These are phyloP conservation scores for Aspergillus ustus DNA, from an alignment of 2,329 filamentous ascomycete species.

Conservation along the genomic window DNA sequence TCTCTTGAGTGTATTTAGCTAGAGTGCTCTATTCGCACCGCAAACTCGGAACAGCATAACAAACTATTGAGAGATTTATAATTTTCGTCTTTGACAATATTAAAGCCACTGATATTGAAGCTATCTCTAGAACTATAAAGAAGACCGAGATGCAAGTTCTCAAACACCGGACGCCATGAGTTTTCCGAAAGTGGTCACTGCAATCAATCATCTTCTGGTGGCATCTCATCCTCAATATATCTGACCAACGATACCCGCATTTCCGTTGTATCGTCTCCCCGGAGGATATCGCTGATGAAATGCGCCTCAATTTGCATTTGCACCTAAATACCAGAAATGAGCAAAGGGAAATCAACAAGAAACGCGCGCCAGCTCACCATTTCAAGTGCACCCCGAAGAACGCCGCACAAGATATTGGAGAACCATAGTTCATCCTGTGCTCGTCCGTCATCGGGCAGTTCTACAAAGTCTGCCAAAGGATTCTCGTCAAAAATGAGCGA, in stretches of 20 bases:
- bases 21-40: background rate
- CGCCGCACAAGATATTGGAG: conserved; percentile 94
- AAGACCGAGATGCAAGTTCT: conserved; percentile 12
- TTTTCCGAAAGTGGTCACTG: conserved; percentile 6
- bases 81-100: background rate
- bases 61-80: background rate
- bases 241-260: conserved; percentile 91
- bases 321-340: conserved; percentile 52
- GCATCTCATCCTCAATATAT: conserved; percentile 97
- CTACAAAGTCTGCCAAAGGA: conserved; percentile 94
- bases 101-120: conserved; percentile 1
- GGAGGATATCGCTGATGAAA: conserved; percentile 90
- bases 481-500: conserved; percentile 97
- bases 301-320: conserved; percentile 99
- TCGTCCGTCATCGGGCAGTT: conserved; percentile 91
- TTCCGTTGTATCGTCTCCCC: conserved; percentile 94
- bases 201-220: conserved; percentile 88
- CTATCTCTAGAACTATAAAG: conserved; percentile 3
- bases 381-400: conserved; percentile 86
- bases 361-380: conserved; percentile 67
- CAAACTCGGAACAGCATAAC: no score
- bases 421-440: conserved; percentile 98
- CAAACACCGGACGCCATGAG: conserved; percentile 33
- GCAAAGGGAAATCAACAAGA: background rate
- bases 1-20: background rate